Evolutionary conservation across 2,329 filamentous ascomycete genomes (phyloP).

Genomic region (Alternaria novae-zelandiae): DNA sequence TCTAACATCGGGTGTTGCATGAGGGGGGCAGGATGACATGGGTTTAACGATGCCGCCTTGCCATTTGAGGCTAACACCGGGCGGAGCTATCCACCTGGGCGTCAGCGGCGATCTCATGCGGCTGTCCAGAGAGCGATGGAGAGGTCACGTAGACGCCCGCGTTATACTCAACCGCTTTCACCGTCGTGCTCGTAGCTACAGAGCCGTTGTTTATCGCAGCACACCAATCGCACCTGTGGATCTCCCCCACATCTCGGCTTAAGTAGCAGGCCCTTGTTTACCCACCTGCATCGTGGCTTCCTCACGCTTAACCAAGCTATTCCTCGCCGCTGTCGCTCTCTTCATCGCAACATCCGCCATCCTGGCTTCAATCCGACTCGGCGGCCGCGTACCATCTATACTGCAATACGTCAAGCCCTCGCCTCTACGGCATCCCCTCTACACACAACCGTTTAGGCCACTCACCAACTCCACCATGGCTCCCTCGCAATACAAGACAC

Average conservation of each 20-base stretch:
- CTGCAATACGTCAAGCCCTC: constrained; percentile 61
- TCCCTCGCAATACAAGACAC: constrained; percentile 70
- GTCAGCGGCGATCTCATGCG: constrained; percentile 1
- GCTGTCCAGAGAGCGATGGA: constrained; percentile 3
- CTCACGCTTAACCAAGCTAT: constrained; percentile 41
- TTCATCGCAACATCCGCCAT: constrained; percentile 64
- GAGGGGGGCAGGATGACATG: constrained; percentile 4
- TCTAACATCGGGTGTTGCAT: constrained; percentile 14
- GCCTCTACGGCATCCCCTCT: constrained; percentile 34
- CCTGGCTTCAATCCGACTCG: constrained; percentile 69
- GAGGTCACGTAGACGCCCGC: constrained; percentile 16
- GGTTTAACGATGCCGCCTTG: constrained; percentile 10
- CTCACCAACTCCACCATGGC: constrained; percentile 68
- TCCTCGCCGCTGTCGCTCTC: constrained; percentile 62
- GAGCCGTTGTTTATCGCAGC: constrained; percentile 12
- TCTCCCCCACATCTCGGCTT: constrained; percentile 18
- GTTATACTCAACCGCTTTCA: constrained; percentile 1
- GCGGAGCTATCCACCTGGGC: background rate
- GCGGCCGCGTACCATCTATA: constrained; percentile 65
- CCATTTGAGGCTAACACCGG: constrained; percentile 2
- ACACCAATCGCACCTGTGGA: constrained; percentile 11
- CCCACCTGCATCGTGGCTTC: constrained; percentile 12
- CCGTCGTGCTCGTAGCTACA: constrained; percentile 13
- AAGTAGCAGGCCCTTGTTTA: constrained; percentile 2
- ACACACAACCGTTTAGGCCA: constrained; percentile 37